Evolutionary conservation across 2,329 filamentous ascomycete species (phyloP), one percentile per base, ranked within the genome.

Genomic region (Pyricularia sp.): DNA sequence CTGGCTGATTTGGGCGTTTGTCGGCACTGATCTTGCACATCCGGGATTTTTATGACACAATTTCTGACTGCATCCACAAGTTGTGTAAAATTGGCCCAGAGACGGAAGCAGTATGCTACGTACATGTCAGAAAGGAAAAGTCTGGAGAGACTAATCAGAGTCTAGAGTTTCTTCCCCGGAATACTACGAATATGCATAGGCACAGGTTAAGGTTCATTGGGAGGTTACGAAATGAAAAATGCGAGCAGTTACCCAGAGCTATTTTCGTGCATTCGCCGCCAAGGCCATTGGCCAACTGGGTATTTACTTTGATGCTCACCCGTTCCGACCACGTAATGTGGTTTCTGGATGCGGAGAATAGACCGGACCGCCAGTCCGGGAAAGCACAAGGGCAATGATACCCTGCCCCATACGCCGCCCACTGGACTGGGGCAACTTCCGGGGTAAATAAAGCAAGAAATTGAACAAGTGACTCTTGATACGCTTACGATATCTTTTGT

Each of bases 11-110:
- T 65, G 65, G 23, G 55, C 31, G 7, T 61, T 17, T 61, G 61
- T 61, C 69, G 69, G 69, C 69, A 68, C 50, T 68, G 64, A 64
- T 26, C 69, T 65, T 64, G 69, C 69, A 66, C 63, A 70, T 70
- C 69, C 69, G 69, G 69, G 66, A 63, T 31, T 64, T 61, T 61
- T 61, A 61, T 61, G 58, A 61, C 58, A 61, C n/a, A 23, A 61
- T 26, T 61, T 26, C 58, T 25, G 23, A 14, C 23, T 26, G 25
- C 25, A 61, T 61, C 58, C 58, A 61, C 58, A 61, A 7, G 23
- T 61, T 61, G 58, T 23, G 23, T 61, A 23, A n/a, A 26, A 26
- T 17, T 12, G 58, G 23, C 58, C 7, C n/a, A 61, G 58, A 26
- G 58, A 61, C n/a, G 12, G 23, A 61, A 61, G 25, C 23, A 61